Evolutionary conservation across 352 stramenopile genomes (phyloP), one percentile per base, ranked within the genome.

Genomic region (Pythium myriotylum): DNA sequence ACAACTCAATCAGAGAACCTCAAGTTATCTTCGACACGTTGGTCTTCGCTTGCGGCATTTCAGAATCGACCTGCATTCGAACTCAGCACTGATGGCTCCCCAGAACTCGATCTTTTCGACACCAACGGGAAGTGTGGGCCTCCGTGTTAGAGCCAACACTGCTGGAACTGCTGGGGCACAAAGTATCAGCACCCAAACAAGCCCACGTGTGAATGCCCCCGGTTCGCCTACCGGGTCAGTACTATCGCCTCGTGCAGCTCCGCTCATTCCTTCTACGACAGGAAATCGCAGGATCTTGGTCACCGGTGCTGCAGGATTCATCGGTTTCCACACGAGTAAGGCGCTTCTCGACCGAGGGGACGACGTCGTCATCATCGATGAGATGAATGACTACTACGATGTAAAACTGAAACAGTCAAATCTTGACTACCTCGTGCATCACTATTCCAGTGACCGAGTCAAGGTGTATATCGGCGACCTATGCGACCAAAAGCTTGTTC

Each of bases 341-440:
- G 72, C 79, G 27, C 79, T 98, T 26, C 79, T 98, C 4, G 72
- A 77, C 3, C 83, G 92, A 19, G 91, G 89, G 29, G 89, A 98
- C 54, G 74, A 92, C 51, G 96, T 99, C 26, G 88, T 99, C 1
- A 89, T 98, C 50, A 81, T 99, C 23, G 97, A 99, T 68, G 97
- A 99, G 79, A 79, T 99, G 52, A 99, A 99, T 70, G 94, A 99
- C 70, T 99, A 99, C 76, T 99, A 99, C 74, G 95, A 99, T 70
- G 88, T 98, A 17, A 66, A 74, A 49, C 92, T 98, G 62, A 99
- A 99, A 81, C 84, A 98, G 64, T 80, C 71, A 48, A 99, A 99
- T 74, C 76, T 99, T 3, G 74, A 88, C 53, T 79, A 86, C 45
- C 86, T 98, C 14, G 66, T 75, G 4, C 59, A 73, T 16, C 76